Evolutionary conservation across 1,139 yeast species (phyloP), one percentile per base, ranked within the genome.

Genomic region (Magnusiomyces starmeri): DNA sequence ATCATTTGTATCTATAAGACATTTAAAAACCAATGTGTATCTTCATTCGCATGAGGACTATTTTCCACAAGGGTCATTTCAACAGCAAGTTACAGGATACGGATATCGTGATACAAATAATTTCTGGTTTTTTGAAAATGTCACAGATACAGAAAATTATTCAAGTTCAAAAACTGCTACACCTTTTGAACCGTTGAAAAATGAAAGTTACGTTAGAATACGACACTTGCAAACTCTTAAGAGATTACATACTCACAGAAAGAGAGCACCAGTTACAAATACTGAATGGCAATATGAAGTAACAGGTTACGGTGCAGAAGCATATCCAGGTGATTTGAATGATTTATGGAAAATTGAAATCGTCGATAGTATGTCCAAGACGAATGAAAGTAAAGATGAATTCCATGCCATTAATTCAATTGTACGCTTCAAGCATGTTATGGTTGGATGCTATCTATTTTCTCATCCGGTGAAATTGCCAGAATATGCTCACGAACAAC

Each of bases 261-360:
- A 74, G 2, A 75, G 83, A 54, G 92, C 95, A 0, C 95, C 95
- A 4, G 75, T 85, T 26, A 78, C 89, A 2, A 94, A 85, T 59
- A 86, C 83, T 62, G 95, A 87, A 42, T 85, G 86, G 63, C 81
- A 87, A 59, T 76, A 72, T 56, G 92, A 85, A 65, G 90, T 86
- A 0, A 76, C 85, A 32, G 78, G 85, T 57, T 70, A 79, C 46
- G 87, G 86, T 7, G 77, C 78, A 56, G 66, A 61, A 41, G 67
- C 65, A 6, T 61, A 59, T 49, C 60, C 65, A 3, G 68, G 67
- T 0, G 67, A 64, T 44, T 25, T 61, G 44, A 64, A 65, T 47
- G 67, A 65, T 48, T 21, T 64, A 16, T 65, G 68, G 68, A 46
- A 53, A 22, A 40, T 65, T 10, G 65, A 63, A 40, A 54, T 62